Percentiles rank a stretch among this genome's conserved stretches.
Evolutionary conservation across 495 filamentous ascomycete genomes (phyloP).

Genomic region (Xylaria venustula): DNA sequence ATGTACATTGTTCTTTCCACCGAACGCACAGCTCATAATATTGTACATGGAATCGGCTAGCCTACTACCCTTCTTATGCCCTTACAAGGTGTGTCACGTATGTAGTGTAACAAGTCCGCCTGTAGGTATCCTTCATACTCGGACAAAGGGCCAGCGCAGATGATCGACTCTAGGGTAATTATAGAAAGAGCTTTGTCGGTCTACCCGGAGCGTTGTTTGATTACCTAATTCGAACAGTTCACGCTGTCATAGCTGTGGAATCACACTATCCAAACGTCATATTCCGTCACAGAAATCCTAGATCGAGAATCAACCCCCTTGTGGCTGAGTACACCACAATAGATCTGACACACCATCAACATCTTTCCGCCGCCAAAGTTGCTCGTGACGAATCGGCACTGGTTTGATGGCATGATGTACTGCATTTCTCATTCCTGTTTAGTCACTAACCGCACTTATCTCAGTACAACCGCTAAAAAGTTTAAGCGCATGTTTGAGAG

Average conservation of each 20-base stretch:
- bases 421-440: not conserved
- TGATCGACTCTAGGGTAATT: not conserved
- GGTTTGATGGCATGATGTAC: not conserved
- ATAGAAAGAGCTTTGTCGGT: not conserved
- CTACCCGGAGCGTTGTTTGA: not conserved
- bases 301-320: not conserved
- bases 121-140: not conserved
- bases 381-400: not conserved
- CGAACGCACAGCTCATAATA: too few relatives aligned
- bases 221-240: not conserved
- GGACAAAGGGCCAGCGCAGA: constrained; percentile 6
- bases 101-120: not conserved
- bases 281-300: not conserved
- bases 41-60: not conserved
- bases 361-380: too few relatives aligned
- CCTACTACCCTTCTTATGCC: not conserved
- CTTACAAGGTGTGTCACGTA: not conserved
- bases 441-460: not conserved
- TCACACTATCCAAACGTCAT: not conserved
- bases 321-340: not conserved
- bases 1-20: not conserved
- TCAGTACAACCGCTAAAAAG: not conserved
- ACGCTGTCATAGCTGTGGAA: not conserved
- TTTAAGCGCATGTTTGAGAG: not conserved
- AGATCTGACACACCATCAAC: not conserved